These are phyloP conservation scores for Talaromyces thailandensis DNA, from an alignment of 495 filamentous ascomycete genomes.

Conservation along the genomic window DNA sequence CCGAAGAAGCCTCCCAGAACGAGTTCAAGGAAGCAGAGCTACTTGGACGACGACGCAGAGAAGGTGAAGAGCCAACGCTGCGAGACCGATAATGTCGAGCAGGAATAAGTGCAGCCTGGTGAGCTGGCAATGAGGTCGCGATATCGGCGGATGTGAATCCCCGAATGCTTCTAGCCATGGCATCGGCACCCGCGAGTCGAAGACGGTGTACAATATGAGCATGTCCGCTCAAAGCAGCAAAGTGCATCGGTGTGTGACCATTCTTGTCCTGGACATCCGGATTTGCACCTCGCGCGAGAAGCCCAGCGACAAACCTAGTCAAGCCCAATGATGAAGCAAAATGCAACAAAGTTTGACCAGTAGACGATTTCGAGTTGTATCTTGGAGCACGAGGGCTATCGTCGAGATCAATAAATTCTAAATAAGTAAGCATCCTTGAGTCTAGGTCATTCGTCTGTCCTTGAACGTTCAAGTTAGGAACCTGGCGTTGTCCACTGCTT, in stretches of 20 bases:
- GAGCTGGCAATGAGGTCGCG: conserved; percentile 49
- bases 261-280: conserved; percentile 67
- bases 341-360: conserved; percentile 77
- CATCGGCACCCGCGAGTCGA: conserved; percentile 62
- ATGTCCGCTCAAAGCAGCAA: conserved; percentile 71
- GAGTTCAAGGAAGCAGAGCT: conserved; percentile 59
- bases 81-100: conserved; percentile 47
- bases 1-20: conserved; percentile 47
- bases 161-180: conserved; percentile 57
- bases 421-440: conserved; percentile 56
- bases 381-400: conserved; percentile 58
- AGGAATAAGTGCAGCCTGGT: conserved; percentile 45
- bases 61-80: conserved; percentile 43
- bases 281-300: conserved; percentile 72
- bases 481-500: conserved; percentile 33
- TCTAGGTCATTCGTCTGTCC: conserved; percentile 52
- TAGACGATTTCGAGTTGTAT: conserved; percentile 52
- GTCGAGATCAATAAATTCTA: conserved; percentile 71
- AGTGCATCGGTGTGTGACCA: conserved; percentile 77
- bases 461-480: conserved; percentile 32
- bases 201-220: conserved; percentile 68
- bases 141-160: conserved; percentile 69
- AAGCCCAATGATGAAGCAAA: conserved; percentile 69
- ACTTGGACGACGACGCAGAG: conserved; percentile 51
- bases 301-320: conserved; percentile 67